Conservation (phyloP, 805 yeast species). For the Saccharomycopsis javanensis region DNA sequence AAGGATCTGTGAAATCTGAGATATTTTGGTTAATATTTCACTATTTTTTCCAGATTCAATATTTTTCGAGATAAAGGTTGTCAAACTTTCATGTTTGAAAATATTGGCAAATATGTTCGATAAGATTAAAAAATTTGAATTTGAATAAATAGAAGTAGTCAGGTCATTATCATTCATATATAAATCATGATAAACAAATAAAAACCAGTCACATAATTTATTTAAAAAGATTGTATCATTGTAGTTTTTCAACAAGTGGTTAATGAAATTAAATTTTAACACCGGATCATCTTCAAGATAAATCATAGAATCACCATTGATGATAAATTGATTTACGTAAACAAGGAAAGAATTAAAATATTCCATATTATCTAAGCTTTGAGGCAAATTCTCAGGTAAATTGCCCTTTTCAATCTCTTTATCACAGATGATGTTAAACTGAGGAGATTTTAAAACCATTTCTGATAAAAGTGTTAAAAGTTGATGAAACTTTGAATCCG, state of each 20-base stretch:
- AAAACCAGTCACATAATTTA: neutral
- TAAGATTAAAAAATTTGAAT: conserved; percentile 19
- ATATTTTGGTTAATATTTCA: conserved; percentile 14
- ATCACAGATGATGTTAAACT: no score
- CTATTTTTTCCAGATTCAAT: conserved; percentile 1
- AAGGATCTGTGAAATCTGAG: conserved; percentile 29
- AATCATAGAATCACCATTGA: conserved; percentile 5
- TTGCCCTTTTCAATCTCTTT: no score
- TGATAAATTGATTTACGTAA: conserved; percentile 13
- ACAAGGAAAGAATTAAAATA: conserved; percentile 8
- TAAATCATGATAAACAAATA: neutral
- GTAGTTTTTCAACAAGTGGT: conserved; percentile 19
- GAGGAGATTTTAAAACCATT: neutral
- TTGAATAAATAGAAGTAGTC: neutral
- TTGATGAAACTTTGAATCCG: neutral
- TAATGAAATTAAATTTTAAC: conserved; percentile 18
- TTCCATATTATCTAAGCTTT: neutral
- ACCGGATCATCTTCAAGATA: conserved; percentile 6
- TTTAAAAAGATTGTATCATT: neutral
- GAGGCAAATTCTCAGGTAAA: neutral
- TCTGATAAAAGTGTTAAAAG: neutral
- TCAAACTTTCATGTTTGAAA: conserved; percentile 28
- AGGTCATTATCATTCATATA: neutral
- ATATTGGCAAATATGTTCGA: conserved; percentile 23
- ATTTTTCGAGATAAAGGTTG: conserved; percentile 21